Conservation (phyloP, 2,329 filamentous ascomycete species). For the Xylariales sp. region DNA sequence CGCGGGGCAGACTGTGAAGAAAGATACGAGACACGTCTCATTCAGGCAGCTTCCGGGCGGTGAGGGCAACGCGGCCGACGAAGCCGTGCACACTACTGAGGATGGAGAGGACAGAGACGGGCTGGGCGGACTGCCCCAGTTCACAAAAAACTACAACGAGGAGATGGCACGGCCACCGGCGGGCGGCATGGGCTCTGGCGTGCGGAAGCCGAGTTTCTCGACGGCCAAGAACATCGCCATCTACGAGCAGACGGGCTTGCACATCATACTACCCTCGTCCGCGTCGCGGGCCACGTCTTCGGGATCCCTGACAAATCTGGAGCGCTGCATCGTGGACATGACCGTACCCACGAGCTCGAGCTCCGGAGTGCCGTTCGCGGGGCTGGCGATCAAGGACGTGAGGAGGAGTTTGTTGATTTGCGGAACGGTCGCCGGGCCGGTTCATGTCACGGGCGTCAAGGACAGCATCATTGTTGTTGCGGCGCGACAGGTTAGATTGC, state of each 20-base stretch:
- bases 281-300: constrained; percentile 68
- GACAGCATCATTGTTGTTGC: constrained; percentile 73
- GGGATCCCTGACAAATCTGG: constrained; percentile 66
- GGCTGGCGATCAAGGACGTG: constrained; percentile 63
- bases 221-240: constrained; percentile 59
- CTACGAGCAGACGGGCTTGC: constrained; percentile 59
- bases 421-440: constrained; percentile 72
- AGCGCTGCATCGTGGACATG: constrained; percentile 74
- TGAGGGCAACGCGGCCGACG: background rate
- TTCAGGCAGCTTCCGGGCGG: background rate
- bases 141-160: constrained; percentile 46
- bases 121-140: constrained; percentile 30
- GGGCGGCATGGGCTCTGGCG: constrained; percentile 20
- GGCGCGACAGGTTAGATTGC: constrained; percentile 87
- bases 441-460: constrained; percentile 72
- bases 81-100: constrained; percentile 5
- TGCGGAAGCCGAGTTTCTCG: constrained; percentile 61
- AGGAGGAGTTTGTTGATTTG: constrained; percentile 68
- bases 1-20: background rate
- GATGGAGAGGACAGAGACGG: constrained; percentile 27
- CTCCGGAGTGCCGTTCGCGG: constrained; percentile 61
- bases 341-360: constrained; percentile 55
- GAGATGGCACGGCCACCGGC: constrained; percentile 40
- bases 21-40: background rate
- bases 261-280: constrained; percentile 72